phyloP scores from a whole-genome alignment of 2,329 filamentous ascomycete species.

The Aspergillus fischeri region DNA sequence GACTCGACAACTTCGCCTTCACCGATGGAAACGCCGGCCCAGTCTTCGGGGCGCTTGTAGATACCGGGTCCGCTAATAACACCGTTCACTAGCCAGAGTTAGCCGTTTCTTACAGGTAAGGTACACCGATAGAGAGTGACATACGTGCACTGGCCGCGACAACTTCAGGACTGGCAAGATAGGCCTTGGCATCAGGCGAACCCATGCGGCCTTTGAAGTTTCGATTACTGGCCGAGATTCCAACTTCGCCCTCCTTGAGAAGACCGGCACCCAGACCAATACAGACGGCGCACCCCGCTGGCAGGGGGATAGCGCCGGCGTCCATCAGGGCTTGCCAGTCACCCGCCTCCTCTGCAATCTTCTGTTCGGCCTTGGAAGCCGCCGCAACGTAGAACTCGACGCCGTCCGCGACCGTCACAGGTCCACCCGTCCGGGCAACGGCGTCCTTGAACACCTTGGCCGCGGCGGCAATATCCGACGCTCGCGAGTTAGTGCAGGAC shows the following conservation, averaged over 20 bases:
- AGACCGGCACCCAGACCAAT: slow-evolving; percentile 80
- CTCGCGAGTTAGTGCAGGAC: slow-evolving; percentile 81
- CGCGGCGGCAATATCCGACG: slow-evolving; percentile 75
- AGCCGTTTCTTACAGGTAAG: not conserved
- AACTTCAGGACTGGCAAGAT: slow-evolving; percentile 83
- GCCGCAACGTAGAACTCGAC: slow-evolving; percentile 89
- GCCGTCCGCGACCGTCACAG: slow-evolving; percentile 64
- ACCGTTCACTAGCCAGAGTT: slow-evolving; percentile 42
- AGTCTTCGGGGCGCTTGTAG: slow-evolving; percentile 70
- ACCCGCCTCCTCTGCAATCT: slow-evolving; percentile 70
- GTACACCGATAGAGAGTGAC: not conserved
- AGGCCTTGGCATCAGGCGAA: slow-evolving; percentile 71
- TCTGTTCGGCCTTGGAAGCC: slow-evolving; percentile 74
- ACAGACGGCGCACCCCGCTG: slow-evolving; percentile 75
- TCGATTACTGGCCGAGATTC: slow-evolving; percentile 77
- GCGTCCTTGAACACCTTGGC: slow-evolving; percentile 82
- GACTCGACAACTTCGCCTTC: slow-evolving; percentile 65
- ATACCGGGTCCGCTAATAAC: slow-evolving; percentile 62
- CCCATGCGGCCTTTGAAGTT: slow-evolving; percentile 95
- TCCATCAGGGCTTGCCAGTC: slow-evolving; percentile 81
- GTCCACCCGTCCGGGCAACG: slow-evolving; percentile 55
- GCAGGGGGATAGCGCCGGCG: slow-evolving; percentile 69
- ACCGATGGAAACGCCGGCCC: slow-evolving; percentile 58
- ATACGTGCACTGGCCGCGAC: slow-evolving; percentile 75
- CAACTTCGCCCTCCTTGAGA: slow-evolving; percentile 78